Evolutionary conservation across 2,329 filamentous ascomycete species (phyloP), one percentile per base, ranked within the genome.

Genomic region (Cercospora sp.): DNA sequence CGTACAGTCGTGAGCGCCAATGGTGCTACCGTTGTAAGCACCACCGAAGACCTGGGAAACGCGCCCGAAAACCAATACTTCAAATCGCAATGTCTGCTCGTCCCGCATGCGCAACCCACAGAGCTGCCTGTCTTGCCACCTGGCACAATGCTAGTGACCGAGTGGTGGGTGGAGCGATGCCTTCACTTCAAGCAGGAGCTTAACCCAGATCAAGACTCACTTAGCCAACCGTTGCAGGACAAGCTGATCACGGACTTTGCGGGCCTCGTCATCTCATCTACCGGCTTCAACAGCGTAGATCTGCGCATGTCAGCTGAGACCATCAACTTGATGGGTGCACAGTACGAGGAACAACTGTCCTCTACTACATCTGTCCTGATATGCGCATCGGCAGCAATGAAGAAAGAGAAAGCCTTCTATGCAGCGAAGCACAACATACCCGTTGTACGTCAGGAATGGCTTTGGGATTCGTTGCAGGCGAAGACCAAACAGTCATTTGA

Each of bases 151-250:
- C 76, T 84, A 13, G 89, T 96, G 33, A 98, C 93, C 10, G 93
- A 97, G 76, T 96, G 95, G 85, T 99, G 94, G 86, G 85, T 99
- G 63, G 95, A 99, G 80, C 88, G 89, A 59, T 98, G 94, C 77
- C 82, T 99, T 45, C 89, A 94, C 77, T 87, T 87, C 70, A 95
- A 92, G 78, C 82, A 81, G 28, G 87, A 94, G 73, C 84, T 92
- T 58, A 83, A 90, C 31, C 92, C 93, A 5, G 81, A 84, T 62
- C 83, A 87, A 4, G 89, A 95, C 76, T 85, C 91, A 48, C 85
- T 96, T 26, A 93, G 92, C 67, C 88, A 87, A 6, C 93, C 95
- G 2, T 91, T 97, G 69, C 84, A 88, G 5, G 81, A 82, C 31
- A 20, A 65, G 5, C 39, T 68, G 12, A 53, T 76, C 3, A n/a